Base-by-base conservation (phyloP, 2,329 filamentous ascomycete genomes). In the Lecanicillium sp. region DNA sequence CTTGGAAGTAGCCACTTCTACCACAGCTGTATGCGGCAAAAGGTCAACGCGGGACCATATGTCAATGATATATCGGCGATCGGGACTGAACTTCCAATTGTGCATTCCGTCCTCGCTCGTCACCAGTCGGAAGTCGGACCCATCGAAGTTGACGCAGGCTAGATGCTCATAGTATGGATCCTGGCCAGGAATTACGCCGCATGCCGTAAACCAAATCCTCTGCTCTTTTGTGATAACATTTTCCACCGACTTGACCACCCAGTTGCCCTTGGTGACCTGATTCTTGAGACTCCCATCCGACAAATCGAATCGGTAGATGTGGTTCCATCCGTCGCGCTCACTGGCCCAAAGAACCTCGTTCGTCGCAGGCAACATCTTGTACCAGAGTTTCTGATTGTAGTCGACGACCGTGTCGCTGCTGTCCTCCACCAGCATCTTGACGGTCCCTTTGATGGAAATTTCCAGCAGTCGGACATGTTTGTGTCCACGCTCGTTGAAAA, bases 41-140 rank as follows among this genome's bases (percentile, higher is more conserved):
- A 21, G 33, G 30, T 62, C 59, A 2, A 62, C 53, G 2, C 60
- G 54, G 2, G 60, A 62, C 51, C 53, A 62, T 2, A 50, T 61
- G 48, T 62, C 57, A 26, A 54, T 45, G 4, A 60, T 15, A 23
- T 55, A 56, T 2, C 51, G 49, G 19, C 37, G 52, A n/a, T 56
- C 50, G 2, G 58, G 56, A 4, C 56, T 59, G 20, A 51, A 56
- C 0, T 26, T 47, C 54, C 58, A 59, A 9, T 51, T 50, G 43
- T 63, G 61, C 21, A 55, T 58, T 7, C 59, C 61, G 29, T 63
- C 55, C 3, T 54, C 60, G 2, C 53, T 45, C n/a, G 61, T 62
- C 3, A 62, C 44, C 5, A 56, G 27, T 19, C 43, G 52, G 0
- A 61, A 55, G 11, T 48, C 57, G 3, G 58, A 56, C 5, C 60